Evolutionary conservation across 2,329 filamentous ascomycete species (phyloP).

Genomic region (Erysiphe neolycopersici): DNA sequence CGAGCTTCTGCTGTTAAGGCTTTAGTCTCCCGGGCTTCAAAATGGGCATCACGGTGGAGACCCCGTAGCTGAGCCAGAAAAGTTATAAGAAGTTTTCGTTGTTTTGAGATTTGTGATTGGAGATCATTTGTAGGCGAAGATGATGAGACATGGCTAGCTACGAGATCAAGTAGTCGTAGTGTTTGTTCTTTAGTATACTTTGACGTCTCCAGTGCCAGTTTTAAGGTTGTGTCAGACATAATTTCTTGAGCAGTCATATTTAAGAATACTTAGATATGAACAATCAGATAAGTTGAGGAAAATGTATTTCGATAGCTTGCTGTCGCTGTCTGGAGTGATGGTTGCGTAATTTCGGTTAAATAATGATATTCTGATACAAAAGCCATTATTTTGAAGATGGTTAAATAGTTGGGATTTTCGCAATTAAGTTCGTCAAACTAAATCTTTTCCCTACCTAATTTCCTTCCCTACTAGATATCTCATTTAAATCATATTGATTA

Average conservation of each 20-base stretch:
- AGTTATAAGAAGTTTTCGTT: conserved; percentile 57
- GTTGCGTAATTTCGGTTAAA: too few species aligned
- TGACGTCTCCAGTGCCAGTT: conserved; percentile 45
- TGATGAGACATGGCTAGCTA: conserved; percentile 23
- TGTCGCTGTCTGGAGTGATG: too few species aligned
- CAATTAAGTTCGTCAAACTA: too few species aligned
- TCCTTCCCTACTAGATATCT: too few species aligned
- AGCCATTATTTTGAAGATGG: too few species aligned
- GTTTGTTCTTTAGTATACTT: conserved; percentile 47
- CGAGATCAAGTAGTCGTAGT: conserved; percentile 34
- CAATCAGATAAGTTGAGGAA: too few species aligned
- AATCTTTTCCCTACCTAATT: too few species aligned
- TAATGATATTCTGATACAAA: too few species aligned
- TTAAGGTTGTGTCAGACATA: conserved; percentile 37
- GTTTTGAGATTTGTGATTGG: conserved; percentile 35
- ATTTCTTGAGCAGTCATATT: conserved; percentile 28
- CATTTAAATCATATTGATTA: too few species aligned
- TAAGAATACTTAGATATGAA: too few species aligned
- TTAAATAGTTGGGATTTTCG: too few species aligned
- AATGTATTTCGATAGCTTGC: too few species aligned
- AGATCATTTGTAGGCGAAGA: conserved; percentile 20
- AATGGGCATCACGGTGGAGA: conserved; percentile 55
- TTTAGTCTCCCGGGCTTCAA: conserved; percentile 67
- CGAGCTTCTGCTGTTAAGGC: conserved; percentile 61
- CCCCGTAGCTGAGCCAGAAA: conserved; percentile 58